phyloP scores from a whole-genome alignment of 352 stramenopile species.

The Lagenidium giganteum region DNA sequence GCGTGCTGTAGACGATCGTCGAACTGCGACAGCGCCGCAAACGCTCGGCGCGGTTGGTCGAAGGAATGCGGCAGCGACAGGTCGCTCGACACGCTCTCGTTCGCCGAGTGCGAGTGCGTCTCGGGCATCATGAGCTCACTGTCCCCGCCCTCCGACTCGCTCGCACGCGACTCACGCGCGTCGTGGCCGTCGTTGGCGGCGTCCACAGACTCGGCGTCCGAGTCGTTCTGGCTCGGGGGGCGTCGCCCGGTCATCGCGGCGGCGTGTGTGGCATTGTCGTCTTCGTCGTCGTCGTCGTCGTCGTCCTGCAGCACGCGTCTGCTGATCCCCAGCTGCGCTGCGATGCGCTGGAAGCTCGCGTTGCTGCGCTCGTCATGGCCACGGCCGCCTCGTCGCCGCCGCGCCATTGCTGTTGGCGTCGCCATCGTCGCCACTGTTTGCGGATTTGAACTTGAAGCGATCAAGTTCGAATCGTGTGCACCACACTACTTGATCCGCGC shows the following conservation, averaged over 20 bases:
- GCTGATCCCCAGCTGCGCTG: slow-evolving; percentile 51
- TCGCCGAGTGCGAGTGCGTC: slow-evolving; percentile 47
- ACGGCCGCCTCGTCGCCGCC: slow-evolving; percentile 13
- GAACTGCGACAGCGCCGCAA: slow-evolving; percentile 42
- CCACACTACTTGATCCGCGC: no score
- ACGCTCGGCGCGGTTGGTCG: slow-evolving; percentile 16
- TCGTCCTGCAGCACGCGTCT: slow-evolving; percentile 24
- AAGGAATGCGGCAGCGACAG: slow-evolving; percentile 68
- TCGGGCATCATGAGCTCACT: slow-evolving; percentile 23
- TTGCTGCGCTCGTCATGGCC: no score
- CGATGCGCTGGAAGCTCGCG: slow-evolving; percentile 32
- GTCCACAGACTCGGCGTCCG: no score
- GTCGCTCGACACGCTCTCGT: slow-evolving; percentile 65
- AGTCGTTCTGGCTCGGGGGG: no score
- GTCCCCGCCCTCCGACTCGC: no score
- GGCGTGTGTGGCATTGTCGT: slow-evolving; percentile 14
- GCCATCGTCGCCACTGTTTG: no score
- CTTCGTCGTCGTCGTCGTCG: slow-evolving; percentile 17
- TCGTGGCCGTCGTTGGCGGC: slow-evolving; percentile 20
- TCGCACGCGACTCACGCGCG: no score
- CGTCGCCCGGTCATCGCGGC: slow-evolving; percentile 17
- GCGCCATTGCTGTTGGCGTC: no score
- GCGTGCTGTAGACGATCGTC: slow-evolving; percentile 45
- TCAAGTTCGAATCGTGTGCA: no score
- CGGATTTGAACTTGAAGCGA: no score